A percentile compares a stretch with the other conserved stretches of the same genome.
phyloP scores from a whole-genome alignment of 805 yeast genomes.

The Cyberlindnera mycetangii region DNA sequence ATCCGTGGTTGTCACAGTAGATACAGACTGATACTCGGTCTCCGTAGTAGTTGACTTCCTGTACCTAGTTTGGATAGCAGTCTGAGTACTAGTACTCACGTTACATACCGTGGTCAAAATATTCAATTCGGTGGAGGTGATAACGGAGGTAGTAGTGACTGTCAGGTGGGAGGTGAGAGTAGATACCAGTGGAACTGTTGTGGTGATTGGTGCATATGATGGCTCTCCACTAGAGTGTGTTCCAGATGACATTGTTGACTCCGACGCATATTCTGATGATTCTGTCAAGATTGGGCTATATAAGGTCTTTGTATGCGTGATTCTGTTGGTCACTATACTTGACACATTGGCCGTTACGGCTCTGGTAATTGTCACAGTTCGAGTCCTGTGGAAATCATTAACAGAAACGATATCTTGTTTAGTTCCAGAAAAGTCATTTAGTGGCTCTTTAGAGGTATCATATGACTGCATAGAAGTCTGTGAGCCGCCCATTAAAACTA shows the following conservation, averaged over 20 bases:
- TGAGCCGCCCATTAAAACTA: neutral
- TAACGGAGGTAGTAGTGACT: neutral
- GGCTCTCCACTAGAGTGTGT: neutral
- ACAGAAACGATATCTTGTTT: neutral
- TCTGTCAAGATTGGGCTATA: neutral
- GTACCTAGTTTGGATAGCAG: conserved; percentile 19
- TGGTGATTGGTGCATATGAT: neutral
- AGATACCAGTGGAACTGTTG: neutral
- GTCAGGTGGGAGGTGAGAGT: neutral
- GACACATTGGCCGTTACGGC: neutral
- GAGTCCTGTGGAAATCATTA: conserved; percentile 5
- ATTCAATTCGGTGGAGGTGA: neutral
- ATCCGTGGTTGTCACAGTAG: conserved; percentile 18
- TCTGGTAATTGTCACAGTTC: conserved; percentile 6
- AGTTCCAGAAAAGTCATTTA: neutral
- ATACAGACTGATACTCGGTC: conserved; percentile 18
- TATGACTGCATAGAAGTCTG: neutral
- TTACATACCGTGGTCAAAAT: neutral
- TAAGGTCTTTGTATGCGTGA: neutral
- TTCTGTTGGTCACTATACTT: neutral
- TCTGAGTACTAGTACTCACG: conserved; percentile 24
- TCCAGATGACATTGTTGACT: neutral
- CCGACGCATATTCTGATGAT: neutral
- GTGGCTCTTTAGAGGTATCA: neutral
- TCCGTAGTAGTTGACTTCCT: conserved; percentile 22